Evolutionary conservation across 768 basidiomycete genomes (phyloP).

Genomic region (Leccinellum albellum): DNA sequence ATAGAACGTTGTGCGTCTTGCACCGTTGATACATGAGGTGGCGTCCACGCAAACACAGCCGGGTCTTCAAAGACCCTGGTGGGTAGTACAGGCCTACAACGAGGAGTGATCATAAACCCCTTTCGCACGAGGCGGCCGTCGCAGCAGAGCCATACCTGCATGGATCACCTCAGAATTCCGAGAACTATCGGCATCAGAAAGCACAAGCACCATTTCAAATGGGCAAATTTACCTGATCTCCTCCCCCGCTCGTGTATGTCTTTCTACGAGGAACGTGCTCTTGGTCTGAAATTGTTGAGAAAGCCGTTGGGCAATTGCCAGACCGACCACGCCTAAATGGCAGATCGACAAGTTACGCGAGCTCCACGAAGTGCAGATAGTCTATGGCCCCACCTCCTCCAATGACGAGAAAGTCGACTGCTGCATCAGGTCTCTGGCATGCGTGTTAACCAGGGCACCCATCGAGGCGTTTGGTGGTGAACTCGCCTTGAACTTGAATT

Average conservation of each 20-base stretch:
- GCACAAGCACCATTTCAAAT: background rate
- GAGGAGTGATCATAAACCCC: background rate
- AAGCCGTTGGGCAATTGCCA: conserved; percentile 79
- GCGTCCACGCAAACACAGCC: conserved; percentile 81
- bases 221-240: conserved; percentile 65
- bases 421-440: conserved; percentile 57
- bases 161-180: conserved; percentile 96
- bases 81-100: conserved; percentile 79
- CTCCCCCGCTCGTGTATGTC: conserved; percentile 71
- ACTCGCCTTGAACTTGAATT: conserved; percentile 58
- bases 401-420: conserved; percentile 81
- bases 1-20: conserved; percentile 54
- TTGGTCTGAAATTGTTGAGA: conserved; percentile 58
- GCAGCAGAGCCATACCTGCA: conserved; percentile 48
- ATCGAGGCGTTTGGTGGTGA: background rate
- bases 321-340: conserved; percentile 70
- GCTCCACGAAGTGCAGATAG: background rate
- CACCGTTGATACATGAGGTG: conserved; percentile 81
- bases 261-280: conserved; percentile 78
- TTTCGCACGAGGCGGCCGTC: background rate
- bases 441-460: background rate
- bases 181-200: conserved; percentile 47
- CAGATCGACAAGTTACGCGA: background rate
- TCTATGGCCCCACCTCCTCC: conserved; percentile 62
- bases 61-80: conserved; percentile 75